phyloP scores from a whole-genome alignment of 495 filamentous ascomycete species.

The Penicillium nucicola region DNA sequence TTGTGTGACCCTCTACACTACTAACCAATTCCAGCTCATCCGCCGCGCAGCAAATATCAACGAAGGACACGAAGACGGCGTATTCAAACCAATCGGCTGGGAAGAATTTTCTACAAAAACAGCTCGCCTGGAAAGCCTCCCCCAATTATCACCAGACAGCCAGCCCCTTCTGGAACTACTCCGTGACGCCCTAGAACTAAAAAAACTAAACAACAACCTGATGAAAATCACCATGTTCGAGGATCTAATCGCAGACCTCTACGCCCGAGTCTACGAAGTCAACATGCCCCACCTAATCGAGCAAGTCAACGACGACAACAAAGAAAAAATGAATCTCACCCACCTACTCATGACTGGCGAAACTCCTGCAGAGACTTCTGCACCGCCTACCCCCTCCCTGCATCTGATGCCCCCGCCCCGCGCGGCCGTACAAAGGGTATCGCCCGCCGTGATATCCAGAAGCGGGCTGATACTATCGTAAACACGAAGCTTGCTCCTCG shows the following conservation, averaged over 20 bases:
- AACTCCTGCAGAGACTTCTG: conserved; percentile 33
- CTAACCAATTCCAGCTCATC: conserved; percentile 44
- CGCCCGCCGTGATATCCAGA: conserved; percentile 60
- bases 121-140: conserved; percentile 50
- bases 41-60: conserved; percentile 64
- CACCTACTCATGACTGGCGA: conserved; percentile 49
- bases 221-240: conserved; percentile 85
- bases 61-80: conserved; percentile 66
- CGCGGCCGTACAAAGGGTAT: conserved; percentile 58
- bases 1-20: conserved; percentile 11
- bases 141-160: conserved; percentile 39
- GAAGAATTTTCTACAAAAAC: conserved; percentile 75
- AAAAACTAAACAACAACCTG: conserved; percentile 78
- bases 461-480: conserved; percentile 58
- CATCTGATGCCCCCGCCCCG: conserved; percentile 41
- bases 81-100: conserved; percentile 72
- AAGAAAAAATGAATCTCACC: conserved; percentile 57
- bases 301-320: conserved; percentile 49
- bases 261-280: conserved; percentile 70
- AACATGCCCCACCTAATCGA: conserved; percentile 46
- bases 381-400: conserved; percentile 32
- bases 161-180: conserved; percentile 62
- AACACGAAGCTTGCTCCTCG: conserved; percentile 40
- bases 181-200: conserved; percentile 83
- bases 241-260: conserved; percentile 85